phyloP scores from a whole-genome alignment of 2,329 filamentous ascomycete species.

The Neonectria magnoliae region DNA sequence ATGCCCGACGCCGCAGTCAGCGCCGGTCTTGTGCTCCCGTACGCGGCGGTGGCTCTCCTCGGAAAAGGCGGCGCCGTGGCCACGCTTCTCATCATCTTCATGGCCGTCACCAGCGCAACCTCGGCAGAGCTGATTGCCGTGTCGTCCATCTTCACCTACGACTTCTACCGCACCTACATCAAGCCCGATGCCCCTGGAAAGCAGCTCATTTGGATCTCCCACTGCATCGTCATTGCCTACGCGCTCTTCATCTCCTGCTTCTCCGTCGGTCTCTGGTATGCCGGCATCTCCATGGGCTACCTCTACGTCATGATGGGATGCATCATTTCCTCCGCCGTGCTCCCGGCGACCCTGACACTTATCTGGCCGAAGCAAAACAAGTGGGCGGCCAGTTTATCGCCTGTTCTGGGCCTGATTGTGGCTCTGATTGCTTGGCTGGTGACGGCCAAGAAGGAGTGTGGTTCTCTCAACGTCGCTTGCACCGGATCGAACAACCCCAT shows the following conservation, averaged over 20 bases:
- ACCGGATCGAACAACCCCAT: conserved; percentile 88
- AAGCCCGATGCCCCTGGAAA: conserved; percentile 80
- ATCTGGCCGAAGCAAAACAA: conserved; percentile 84
- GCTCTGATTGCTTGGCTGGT: conserved; percentile 81
- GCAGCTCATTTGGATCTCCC: conserved; percentile 81
- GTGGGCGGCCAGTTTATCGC: conserved; percentile 74
- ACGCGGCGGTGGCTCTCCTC: conserved; percentile 84
- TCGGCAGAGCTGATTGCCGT: conserved; percentile 85
- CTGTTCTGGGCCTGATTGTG: conserved; percentile 72
- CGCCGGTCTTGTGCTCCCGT: conserved; percentile 85
- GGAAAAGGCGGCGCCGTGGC: conserved; percentile 50
- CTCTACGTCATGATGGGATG: conserved; percentile 92
- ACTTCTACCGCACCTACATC: conserved; percentile 72
- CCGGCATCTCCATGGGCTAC: conserved; percentile 86
- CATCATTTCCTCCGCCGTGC: conserved; percentile 85
- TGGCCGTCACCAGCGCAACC: conserved; percentile 36
- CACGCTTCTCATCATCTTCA: conserved; percentile 41
- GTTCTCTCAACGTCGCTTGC: conserved; percentile 74
- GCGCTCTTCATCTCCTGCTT: conserved; percentile 81
- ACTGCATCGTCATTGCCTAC: conserved; percentile 76
- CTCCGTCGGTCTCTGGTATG: conserved; percentile 78
- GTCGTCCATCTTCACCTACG: conserved; percentile 84
- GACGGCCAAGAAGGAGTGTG: conserved; percentile 71
- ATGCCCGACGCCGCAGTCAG: conserved; percentile 69
- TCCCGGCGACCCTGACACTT: conserved; percentile 83